Conservation (phyloP, 139 green algal species). For the Asterochloris erici region DNA sequence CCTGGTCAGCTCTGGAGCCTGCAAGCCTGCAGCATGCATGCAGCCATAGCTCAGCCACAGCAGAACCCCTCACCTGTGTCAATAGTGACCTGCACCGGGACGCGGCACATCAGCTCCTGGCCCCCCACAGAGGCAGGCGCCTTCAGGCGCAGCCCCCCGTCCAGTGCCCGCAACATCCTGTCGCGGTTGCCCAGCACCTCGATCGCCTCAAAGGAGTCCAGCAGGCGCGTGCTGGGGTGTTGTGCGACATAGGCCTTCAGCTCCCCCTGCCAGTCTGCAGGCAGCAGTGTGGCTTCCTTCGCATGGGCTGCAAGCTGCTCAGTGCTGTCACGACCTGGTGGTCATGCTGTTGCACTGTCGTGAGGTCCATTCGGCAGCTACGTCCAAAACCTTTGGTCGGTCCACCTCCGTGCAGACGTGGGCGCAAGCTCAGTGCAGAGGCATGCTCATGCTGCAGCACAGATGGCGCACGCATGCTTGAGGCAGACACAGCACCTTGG, state of each 20-base stretch:
- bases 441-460: background rate
- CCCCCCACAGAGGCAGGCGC: background rate
- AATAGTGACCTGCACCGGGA: conserved; percentile 16
- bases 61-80: background rate
- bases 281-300: background rate
- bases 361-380: background rate
- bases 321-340: background rate
- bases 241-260: conserved; percentile 50
- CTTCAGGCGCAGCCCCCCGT: conserved; percentile 10
- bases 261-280: conserved; percentile 61
- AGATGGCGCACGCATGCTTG: too few species aligned
- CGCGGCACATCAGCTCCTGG: background rate
- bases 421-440: background rate
- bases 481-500: conserved; percentile 34
- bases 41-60: background rate
- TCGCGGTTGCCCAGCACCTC: conserved; percentile 46
- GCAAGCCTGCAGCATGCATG: background rate
- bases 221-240: conserved; percentile 50
- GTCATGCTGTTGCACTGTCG: background rate
- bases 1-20: background rate
- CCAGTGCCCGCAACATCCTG: conserved; percentile 57
- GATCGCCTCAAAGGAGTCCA: conserved; percentile 55
- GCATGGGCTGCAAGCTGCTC: background rate
- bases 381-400: background rate
- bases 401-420: background rate